These are phyloP conservation scores for Arabidopsis thaliana DNA, from an alignment of 345 rosid genomes.

Conservation along the genomic window DNA sequence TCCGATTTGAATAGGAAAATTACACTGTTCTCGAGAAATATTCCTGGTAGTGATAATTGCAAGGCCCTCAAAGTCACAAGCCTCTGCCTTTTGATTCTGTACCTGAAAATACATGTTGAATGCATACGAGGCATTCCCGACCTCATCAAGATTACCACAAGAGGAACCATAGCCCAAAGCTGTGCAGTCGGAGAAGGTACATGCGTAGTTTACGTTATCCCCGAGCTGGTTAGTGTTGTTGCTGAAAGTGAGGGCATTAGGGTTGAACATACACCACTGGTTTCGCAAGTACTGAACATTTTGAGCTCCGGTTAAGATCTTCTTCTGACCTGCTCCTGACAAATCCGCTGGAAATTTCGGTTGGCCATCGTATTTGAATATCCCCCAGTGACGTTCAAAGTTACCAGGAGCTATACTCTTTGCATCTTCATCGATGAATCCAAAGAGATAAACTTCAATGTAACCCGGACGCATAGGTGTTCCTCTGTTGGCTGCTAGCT, in stretches of 20 bases:
- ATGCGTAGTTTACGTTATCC: slow-evolving; percentile 71
- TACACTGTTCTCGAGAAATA: slow-evolving; percentile 68
- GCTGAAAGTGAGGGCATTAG: slow-evolving; percentile 62
- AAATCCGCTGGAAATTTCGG: slow-evolving; percentile 73
- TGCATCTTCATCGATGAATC: slow-evolving; percentile 82
- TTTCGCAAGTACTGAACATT: slow-evolving; percentile 63
- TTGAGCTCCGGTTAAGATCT: slow-evolving; percentile 57
- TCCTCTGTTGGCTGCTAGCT: slow-evolving; percentile 64
- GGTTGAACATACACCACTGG: slow-evolving; percentile 81
- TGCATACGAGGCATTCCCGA: slow-evolving; percentile 68
- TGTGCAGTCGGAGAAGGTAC: slow-evolving; percentile 67
- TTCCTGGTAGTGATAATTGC: slow-evolving; percentile 57
- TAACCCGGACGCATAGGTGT: slow-evolving; percentile 72
- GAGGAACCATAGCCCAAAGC: slow-evolving; percentile 70
- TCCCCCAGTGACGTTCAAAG: slow-evolving; percentile 97
- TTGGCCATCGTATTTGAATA: slow-evolving; percentile 80
- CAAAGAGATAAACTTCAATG: slow-evolving; percentile 71
- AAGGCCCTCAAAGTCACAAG: slow-evolving; percentile 69
- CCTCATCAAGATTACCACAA: slow-evolving; percentile 63
- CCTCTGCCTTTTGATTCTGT: slow-evolving; percentile 63
- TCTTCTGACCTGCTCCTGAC: slow-evolving; percentile 71
- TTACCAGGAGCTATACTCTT: slow-evolving; percentile 88
- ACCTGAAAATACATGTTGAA: slow-evolving; percentile 80
- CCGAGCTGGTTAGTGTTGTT: slow-evolving; percentile 55
- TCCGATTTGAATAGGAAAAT: slow-evolving; percentile 63